These are phyloP conservation scores for Russula brevipes DNA, from an alignment of 768 basidiomycete genomes.

Conservation along the genomic window DNA sequence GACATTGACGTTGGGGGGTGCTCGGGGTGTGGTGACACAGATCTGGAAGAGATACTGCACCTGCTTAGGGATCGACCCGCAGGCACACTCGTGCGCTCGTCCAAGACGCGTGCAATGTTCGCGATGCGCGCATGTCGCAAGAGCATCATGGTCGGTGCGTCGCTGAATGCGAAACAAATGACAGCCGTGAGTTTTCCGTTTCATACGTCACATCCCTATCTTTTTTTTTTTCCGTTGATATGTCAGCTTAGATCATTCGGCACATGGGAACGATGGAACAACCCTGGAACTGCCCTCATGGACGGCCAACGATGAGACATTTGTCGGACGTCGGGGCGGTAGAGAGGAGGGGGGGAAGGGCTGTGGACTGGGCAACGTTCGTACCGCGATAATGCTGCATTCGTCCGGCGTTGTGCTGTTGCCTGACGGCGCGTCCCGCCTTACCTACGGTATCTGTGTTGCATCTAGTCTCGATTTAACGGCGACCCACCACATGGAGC, in stretches of 20 bases:
- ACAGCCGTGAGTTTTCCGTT: slow-evolving; percentile 39
- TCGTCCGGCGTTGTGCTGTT: not conserved
- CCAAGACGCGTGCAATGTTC: slow-evolving; percentile 93
- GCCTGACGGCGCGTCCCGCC: no score
- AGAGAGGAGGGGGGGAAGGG: not conserved
- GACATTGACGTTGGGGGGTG: not conserved
- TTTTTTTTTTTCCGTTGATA: not conserved
- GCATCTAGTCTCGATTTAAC: not conserved
- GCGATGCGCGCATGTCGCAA: slow-evolving; percentile 93
- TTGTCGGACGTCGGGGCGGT: slow-evolving; percentile 20
- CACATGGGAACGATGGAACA: slow-evolving; percentile 36
- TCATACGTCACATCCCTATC: not conserved
- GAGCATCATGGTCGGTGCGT: slow-evolving; percentile 93
- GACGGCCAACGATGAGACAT: slow-evolving; percentile 33
- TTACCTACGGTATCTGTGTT: not conserved
- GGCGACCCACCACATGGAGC: no score
- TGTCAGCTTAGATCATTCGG: slow-evolving; percentile 28
- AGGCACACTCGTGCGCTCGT: slow-evolving; percentile 85
- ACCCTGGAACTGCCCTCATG: slow-evolving; percentile 36
- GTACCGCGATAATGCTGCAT: not conserved
- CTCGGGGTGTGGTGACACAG: slow-evolving; percentile 36
- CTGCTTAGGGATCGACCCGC: slow-evolving; percentile 71
- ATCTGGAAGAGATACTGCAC: slow-evolving; percentile 89
- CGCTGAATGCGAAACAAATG: slow-evolving; percentile 78
- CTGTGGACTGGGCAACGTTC: slow-evolving; percentile 16